Base-by-base conservation (phyloP, 176 grass and related monocot species). In the Aegilops sharonensis region DNA sequence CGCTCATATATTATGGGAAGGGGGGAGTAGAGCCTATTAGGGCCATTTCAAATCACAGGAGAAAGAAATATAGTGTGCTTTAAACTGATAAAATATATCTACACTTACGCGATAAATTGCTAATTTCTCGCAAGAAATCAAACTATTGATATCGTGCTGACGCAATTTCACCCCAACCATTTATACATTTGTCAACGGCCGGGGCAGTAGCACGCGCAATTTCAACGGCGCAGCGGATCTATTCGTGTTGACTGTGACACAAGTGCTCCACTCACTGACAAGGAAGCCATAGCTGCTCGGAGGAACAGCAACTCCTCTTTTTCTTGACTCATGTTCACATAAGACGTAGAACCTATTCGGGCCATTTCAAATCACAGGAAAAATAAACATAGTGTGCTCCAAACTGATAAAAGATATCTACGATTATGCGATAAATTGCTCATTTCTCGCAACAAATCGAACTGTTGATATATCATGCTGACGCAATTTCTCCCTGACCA, bases 361-460 rank as follows among this genome's bases (percentile, higher is more conserved):
- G 50, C 1, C 50, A 52, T 68, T 57, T 37, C 59, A 75, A 40
- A 82, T 43, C 4, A 20, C 32, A 1, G 8, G 23, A 15, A 25
- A 45, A 18, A 40, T 15, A 76, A 47, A 64, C 69, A 62, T 29
- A 20, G 11, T 56, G 31, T 35, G 74, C 15, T 86, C 56, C 18
- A 13, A 50, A 45, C 48, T 50, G 24, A 73, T 57, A 4, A 14
- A 75, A 68, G 17, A 54, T 17, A n/a, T 32, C 31, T 47, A 9
- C 9, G 14, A 18, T 73, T 32, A 37, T 67, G 54, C 48, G 6
- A 60, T 10, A 77, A 11, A 79, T 67, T 1, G 25, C 68, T 48
- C 10, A 84, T 91, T 84, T 91, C 47, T 80, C 47, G 2, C 35
- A 35, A 90, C 24, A 87, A 68, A 79, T 47, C 11, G 25, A 81